These are phyloP conservation scores for Colletotrichum sp. DNA, from an alignment of 2,329 filamentous ascomycete genomes.

Conservation along the genomic window DNA sequence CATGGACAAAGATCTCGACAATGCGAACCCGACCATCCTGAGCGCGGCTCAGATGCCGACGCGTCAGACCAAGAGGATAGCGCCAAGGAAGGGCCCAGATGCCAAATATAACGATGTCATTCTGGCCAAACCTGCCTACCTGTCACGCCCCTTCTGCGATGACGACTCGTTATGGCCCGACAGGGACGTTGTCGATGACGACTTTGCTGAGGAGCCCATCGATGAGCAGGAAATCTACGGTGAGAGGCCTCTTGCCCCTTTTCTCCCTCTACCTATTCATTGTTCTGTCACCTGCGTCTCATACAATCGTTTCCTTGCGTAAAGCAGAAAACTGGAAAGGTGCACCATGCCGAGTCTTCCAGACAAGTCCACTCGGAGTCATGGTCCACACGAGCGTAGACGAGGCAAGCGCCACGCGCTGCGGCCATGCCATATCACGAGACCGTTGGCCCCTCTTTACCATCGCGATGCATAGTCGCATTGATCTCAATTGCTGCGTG, in stretches of 20 bases:
- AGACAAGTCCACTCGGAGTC: background rate
- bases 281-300: background rate
- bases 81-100: slow-evolving; percentile 51
- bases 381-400: background rate
- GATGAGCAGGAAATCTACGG: slow-evolving; percentile 98
- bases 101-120: slow-evolving; percentile 52
- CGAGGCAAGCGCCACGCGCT: background rate
- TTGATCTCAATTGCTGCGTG: background rate
- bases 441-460: background rate
- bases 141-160: slow-evolving; percentile 42
- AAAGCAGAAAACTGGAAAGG: background rate
- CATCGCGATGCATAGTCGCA: background rate
- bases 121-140: slow-evolving; percentile 49
- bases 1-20: slow-evolving; percentile 60
- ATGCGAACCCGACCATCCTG: slow-evolving; percentile 93
- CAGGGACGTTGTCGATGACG: slow-evolving; percentile 52
- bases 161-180: slow-evolving; percentile 40
- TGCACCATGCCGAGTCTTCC: background rate
- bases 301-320: background rate
- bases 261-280: background rate
- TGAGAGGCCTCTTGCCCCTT: slow-evolving; percentile 41
- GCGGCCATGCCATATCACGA: background rate
- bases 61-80: slow-evolving; percentile 60
- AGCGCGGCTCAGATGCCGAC: slow-evolving; percentile 88
- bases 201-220: slow-evolving; percentile 77